Evolutionary conservation across 176 grass and related monocot species (phyloP).

Genomic region (Leersia perrieri): DNA sequence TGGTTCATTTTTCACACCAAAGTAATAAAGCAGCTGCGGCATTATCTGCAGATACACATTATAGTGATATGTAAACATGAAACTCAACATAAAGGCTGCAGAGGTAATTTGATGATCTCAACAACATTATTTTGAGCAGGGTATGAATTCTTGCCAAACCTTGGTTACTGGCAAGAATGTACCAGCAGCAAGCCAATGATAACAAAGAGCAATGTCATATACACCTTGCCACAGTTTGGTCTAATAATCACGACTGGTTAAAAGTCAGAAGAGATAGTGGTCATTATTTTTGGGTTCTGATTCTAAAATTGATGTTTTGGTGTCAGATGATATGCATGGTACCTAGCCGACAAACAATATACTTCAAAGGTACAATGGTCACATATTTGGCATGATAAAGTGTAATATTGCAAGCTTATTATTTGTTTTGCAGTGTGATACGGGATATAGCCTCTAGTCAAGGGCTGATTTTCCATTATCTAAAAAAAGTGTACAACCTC

Average conservation of each 20-base stretch:
- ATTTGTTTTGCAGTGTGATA: neutral
- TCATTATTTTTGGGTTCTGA: neutral
- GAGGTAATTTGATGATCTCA: constrained; percentile 1
- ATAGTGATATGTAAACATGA: constrained; percentile 19
- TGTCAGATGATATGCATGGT: neutral
- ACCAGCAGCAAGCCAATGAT: neutral
- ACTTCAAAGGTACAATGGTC: neutral
- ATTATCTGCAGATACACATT: constrained; percentile 69
- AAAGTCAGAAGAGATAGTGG: neutral
- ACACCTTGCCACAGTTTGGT: neutral
- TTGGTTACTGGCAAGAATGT: neutral
- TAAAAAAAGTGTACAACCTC: neutral
- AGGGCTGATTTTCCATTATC: too few relatives aligned
- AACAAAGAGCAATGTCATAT: neutral
- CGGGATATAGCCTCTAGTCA: too few relatives aligned
- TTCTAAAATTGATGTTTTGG: neutral
- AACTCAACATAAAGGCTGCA: neutral
- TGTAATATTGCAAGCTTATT: neutral
- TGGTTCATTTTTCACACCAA: constrained; percentile 70
- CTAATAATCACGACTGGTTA: constrained; percentile 17
- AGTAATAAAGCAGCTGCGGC: constrained; percentile 89
- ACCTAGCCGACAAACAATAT: neutral
- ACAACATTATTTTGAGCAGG: neutral
- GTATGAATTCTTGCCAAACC: neutral
- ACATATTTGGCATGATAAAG: neutral